phyloP scores from a whole-genome alignment of 768 basidiomycete genomes.

The Trametes punicea region DNA sequence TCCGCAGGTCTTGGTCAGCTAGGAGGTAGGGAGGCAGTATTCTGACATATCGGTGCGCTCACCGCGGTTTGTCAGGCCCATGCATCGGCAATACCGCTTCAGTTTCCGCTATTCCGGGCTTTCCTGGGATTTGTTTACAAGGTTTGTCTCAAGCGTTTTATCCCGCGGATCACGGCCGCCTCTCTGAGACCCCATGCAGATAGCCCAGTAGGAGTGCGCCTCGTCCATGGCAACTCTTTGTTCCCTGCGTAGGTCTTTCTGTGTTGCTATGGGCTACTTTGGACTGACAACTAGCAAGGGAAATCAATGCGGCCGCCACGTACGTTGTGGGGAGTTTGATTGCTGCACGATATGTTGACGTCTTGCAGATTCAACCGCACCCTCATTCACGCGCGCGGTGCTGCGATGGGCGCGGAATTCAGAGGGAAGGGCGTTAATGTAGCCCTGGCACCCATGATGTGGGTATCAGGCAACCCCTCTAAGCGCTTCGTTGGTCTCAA shows the following conservation, averaged over 20 bases:
- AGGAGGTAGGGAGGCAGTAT: conserved; percentile 20
- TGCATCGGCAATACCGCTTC: conserved; percentile 26
- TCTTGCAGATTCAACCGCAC: conserved; percentile 63
- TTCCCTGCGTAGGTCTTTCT: conserved; percentile 36
- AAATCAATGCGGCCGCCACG: conserved; percentile 67
- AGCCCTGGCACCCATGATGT: conserved; percentile 76
- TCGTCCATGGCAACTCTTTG: conserved; percentile 37
- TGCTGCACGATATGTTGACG: neutral
- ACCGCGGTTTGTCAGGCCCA: conserved; percentile 13
- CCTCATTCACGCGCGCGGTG: conserved; percentile 72
- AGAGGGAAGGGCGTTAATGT: conserved; percentile 82
- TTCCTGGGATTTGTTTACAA: conserved; percentile 24
- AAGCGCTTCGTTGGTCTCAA: too few species aligned
- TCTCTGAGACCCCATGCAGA: conserved; percentile 24
- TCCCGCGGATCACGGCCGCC: neutral
- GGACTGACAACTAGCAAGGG: conserved; percentile 16
- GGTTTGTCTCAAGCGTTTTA: neutral
- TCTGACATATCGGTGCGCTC: neutral
- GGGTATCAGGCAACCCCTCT: conserved; percentile 43
- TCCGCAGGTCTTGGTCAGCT: conserved; percentile 8
- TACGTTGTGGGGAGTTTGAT: conserved; percentile 34
- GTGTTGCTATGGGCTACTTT: neutral
- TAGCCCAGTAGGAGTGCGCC: conserved; percentile 41
- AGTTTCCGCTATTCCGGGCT: conserved; percentile 20
- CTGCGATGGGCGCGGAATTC: conserved; percentile 83